These are phyloP conservation scores for Parastagonospora nodorum DNA, from an alignment of 2,329 filamentous ascomycete species.

Conservation along the genomic window DNA sequence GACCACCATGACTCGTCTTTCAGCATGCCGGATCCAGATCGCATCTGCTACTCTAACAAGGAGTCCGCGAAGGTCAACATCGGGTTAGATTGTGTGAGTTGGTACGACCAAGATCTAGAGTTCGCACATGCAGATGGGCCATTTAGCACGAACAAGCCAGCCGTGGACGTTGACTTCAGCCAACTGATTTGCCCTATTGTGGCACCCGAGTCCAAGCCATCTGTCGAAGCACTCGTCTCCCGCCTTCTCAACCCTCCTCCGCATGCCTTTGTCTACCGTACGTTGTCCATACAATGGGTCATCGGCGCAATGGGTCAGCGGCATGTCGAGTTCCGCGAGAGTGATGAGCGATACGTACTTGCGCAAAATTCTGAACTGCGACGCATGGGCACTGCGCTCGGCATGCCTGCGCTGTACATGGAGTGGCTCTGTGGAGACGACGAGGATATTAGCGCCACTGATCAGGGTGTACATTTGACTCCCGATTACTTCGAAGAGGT, in stretches of 20 bases:
- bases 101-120: too few relatives aligned
- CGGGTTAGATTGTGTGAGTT: conserved; percentile 3
- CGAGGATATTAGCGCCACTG: conserved; percentile 8
- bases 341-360: conserved; percentile 22
- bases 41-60: conserved; percentile 16
- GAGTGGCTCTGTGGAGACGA: conserved; percentile 30
- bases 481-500: conserved; percentile 16
- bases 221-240: conserved; percentile 3
- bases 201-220: background rate
- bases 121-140: background rate
- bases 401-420: conserved; percentile 19
- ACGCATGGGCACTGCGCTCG: conserved; percentile 9
- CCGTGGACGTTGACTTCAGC: conserved; percentile 5
- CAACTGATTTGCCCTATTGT: background rate
- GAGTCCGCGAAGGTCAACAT: conserved; percentile 17
- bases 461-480: conserved; percentile 22
- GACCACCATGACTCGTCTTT: background rate
- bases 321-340: conserved; percentile 18
- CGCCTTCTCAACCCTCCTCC: conserved; percentile 17
- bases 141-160: background rate
- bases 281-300: conserved; percentile 26
- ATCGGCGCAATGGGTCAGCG: conserved; percentile 5
- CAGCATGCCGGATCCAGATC: conserved; percentile 7
- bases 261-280: conserved; percentile 22
- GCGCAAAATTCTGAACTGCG: conserved; percentile 11